Evolutionary conservation across 1,139 yeast genomes (phyloP), one percentile per base, ranked within the genome.

Genomic region (Debaryomyces robertsiae): DNA sequence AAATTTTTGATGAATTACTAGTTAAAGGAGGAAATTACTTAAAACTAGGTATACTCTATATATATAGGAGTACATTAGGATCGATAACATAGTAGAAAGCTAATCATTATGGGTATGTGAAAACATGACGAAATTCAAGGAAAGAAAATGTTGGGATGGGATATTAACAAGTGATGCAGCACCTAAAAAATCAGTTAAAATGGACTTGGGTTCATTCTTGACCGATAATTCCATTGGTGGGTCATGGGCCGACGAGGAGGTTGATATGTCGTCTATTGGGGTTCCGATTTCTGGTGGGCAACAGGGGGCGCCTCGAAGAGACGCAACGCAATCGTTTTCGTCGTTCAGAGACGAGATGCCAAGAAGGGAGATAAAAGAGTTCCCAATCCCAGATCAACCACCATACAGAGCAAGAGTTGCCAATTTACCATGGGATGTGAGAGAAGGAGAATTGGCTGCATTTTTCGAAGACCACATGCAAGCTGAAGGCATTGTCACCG

Each of bases 371-470:
- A 78, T 88, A 63, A 77, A 74, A 48, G 93, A 83, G 57, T 85
- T 69, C 56, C 96, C 96, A 33, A 75, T 94, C 47, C 99, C 99
- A 36, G 95, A 90, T 56, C 76, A 71, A 41, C 91, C 97, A 23
- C 99, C 99, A 42, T 94, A 68, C 74, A 85, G 88, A 57, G 97
- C 96, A 15, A 81, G 90, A 64, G 76, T 93, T 53, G 80, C 82
- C 58, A 90, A 91, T 66, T 78, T 94, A 60, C 90, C 96, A 45
- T 87, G 89, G 83, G 93, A 86, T 49, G 77, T 81, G 34, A 67
- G 73, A 43, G 96, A 91, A 61, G 81, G 73, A 27, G 79, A 73
- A 33, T 73, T 93, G 46, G 70, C 66, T 41, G 79, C 79, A 35
- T 85, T 87, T 70, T 81, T 91, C 47, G 84, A 79, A 53, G 79